Evolutionary conservation across 768 basidiomycete genomes (phyloP).

Genomic region (Cystobasidium tubakii): DNA sequence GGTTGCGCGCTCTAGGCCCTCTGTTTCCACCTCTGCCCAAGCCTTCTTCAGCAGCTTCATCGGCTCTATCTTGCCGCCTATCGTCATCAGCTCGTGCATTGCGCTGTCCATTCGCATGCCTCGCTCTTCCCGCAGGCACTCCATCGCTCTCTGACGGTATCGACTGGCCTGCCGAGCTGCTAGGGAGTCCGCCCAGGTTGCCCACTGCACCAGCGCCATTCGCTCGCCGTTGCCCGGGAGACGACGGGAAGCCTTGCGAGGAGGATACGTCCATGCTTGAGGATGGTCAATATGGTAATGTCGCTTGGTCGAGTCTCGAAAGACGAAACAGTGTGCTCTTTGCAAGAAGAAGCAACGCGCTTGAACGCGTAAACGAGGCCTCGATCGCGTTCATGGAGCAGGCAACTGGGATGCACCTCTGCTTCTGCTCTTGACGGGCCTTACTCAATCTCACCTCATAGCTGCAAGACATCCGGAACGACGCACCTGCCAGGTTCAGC

Average conservation of each 20-base stretch:
- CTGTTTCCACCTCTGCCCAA: background rate
- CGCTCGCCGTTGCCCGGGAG: background rate
- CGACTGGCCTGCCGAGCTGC: constrained; percentile 7
- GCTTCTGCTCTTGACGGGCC: too few relatives aligned
- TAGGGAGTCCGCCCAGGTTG: constrained; percentile 1
- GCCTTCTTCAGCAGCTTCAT: constrained; percentile 28
- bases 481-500: too few relatives aligned
- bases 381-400: too few relatives aligned
- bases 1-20: background rate
- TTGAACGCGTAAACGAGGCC: too few relatives aligned
- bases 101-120: background rate
- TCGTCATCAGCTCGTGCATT: background rate
- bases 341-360: too few relatives aligned
- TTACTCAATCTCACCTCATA: too few relatives aligned
- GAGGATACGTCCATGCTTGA: constrained; percentile 10
- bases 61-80: background rate
- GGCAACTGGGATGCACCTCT: too few relatives aligned
- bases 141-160: constrained; percentile 7
- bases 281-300: background rate
- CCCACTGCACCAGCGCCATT: background rate
- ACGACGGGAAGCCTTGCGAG: constrained; percentile 10
- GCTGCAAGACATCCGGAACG: too few relatives aligned
- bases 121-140: background rate
- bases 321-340: too few relatives aligned
- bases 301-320: background rate